A percentile compares a stretch with the other conserved stretches of the same genome.
phyloP scores from a whole-genome alignment of 352 stramenopile species.

The Aphanomyces cochlioides region DNA sequence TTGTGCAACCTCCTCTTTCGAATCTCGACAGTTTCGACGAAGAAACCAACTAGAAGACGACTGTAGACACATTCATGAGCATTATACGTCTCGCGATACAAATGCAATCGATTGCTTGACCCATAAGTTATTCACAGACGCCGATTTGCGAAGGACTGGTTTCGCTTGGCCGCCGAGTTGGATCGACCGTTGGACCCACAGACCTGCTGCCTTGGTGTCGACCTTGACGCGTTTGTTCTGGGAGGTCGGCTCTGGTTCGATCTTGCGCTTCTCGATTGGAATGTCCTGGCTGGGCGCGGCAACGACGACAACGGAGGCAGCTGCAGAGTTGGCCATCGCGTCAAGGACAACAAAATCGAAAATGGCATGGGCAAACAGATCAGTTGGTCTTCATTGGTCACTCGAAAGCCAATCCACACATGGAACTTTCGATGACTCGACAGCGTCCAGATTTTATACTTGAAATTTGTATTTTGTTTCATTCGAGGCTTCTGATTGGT shows the following conservation, averaged over 20 bases:
- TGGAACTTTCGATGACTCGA: too few relatives aligned
- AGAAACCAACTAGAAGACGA: neutral
- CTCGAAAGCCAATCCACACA: too few relatives aligned
- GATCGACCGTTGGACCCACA: constrained; percentile 25
- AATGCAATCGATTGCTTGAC: constrained; percentile 32
- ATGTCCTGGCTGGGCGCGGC: too few relatives aligned
- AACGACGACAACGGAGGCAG: too few relatives aligned
- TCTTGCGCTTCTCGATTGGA: neutral
- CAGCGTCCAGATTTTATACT: too few relatives aligned
- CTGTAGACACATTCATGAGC: neutral
- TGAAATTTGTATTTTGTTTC: too few relatives aligned
- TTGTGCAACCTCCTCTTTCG: constrained; percentile 1
- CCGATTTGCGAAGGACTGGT: constrained; percentile 9
- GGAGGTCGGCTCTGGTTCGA: neutral
- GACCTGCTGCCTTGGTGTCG: constrained; percentile 1
- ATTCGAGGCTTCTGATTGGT: too few relatives aligned
- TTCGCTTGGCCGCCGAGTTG: constrained; percentile 5
- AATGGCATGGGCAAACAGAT: too few relatives aligned
- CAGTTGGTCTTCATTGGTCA: too few relatives aligned
- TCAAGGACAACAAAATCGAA: too few relatives aligned
- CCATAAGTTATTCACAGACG: constrained; percentile 21
- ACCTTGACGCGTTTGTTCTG: neutral
- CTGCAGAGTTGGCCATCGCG: too few relatives aligned
- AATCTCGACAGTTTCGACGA: constrained; percentile 1
- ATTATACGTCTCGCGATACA: neutral